Conservation (phyloP, 768 basidiomycete genomes). For the Hysterangium stoloniferum region DNA sequence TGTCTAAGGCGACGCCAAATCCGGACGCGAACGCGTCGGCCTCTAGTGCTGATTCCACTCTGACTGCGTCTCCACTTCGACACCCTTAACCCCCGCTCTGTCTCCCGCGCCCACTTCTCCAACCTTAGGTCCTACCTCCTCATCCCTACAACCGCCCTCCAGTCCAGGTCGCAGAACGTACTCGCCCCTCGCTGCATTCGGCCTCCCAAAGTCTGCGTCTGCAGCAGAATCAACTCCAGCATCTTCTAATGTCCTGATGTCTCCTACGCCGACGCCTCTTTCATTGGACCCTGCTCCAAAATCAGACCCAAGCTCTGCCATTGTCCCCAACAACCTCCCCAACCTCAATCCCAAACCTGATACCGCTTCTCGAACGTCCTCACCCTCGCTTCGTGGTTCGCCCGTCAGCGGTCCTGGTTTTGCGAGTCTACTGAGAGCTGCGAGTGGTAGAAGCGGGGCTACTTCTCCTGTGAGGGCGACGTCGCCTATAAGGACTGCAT, state of each 20-base stretch:
- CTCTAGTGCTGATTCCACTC: not conserved
- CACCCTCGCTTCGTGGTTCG: not conserved
- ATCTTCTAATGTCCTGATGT: not conserved
- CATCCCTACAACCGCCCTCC: not conserved
- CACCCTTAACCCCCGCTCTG: not conserved
- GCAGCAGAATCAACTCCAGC: not conserved
- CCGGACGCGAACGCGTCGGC: not conserved
- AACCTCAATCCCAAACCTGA: not conserved
- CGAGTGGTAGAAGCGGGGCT: not conserved
- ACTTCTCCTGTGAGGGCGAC: not conserved
- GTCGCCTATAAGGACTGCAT: not conserved
- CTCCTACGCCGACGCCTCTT: not conserved
- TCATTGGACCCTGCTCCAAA: not conserved
- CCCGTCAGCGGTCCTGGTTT: not conserved
- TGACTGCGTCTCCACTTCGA: slow-evolving; percentile 1
- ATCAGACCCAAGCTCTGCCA: not conserved
- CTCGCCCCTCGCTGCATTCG: slow-evolving; percentile 21
- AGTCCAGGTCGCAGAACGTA: slow-evolving; percentile 15
- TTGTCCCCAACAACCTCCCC: not conserved
- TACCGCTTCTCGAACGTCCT: not conserved
- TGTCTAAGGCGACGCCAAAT: not conserved
- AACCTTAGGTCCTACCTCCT: not conserved
- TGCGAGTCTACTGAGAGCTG: not conserved
- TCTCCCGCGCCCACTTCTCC: not conserved
- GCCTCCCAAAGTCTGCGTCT: not conserved